These are phyloP conservation scores for Paraphoma chrysanthemicola DNA, from an alignment of 2,329 filamentous ascomycete genomes.

Conservation along the genomic window DNA sequence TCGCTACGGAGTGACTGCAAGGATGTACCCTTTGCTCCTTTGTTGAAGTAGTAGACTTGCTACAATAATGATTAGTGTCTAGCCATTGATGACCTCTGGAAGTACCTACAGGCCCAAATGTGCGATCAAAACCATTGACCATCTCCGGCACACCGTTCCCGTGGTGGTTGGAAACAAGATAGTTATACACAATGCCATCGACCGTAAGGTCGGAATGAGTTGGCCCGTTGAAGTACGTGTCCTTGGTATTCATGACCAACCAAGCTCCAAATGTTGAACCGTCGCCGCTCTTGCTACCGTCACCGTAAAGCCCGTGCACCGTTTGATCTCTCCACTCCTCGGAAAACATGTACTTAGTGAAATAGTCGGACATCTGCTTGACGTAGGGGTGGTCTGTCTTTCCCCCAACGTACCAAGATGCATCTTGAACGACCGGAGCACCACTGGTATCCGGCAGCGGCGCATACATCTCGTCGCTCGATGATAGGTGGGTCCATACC, in stretches of 20 bases:
- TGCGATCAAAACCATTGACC: constrained; percentile 69
- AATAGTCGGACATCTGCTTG: constrained; percentile 64
- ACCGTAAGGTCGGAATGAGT: constrained; percentile 69
- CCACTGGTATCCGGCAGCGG: constrained; percentile 58
- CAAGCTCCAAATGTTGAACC: constrained; percentile 65
- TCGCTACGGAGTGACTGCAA: constrained; percentile 59
- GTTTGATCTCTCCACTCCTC: constrained; percentile 65
- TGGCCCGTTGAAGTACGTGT: constrained; percentile 69
- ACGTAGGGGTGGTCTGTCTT: constrained; percentile 64
- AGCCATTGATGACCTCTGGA: neutral
- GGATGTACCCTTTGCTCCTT: constrained; percentile 49
- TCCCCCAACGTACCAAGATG: constrained; percentile 67
- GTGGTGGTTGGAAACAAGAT: constrained; percentile 63
- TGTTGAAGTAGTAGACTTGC: constrained; percentile 70
- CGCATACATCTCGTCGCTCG: constrained; percentile 61
- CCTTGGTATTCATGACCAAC: constrained; percentile 70
- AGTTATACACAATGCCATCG: constrained; percentile 72
- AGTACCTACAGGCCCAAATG: constrained; percentile 61
- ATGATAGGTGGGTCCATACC: constrained; percentile 69
- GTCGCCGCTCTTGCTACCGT: constrained; percentile 58
- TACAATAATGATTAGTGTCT: constrained; percentile 42
- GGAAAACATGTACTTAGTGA: constrained; percentile 71
- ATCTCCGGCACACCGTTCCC: constrained; percentile 70
- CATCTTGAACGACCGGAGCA: constrained; percentile 64
- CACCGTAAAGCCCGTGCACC: constrained; percentile 63